Evolutionary conservation across 2,329 filamentous ascomycete genomes (phyloP).

Genomic region (Seiridium cupressi): DNA sequence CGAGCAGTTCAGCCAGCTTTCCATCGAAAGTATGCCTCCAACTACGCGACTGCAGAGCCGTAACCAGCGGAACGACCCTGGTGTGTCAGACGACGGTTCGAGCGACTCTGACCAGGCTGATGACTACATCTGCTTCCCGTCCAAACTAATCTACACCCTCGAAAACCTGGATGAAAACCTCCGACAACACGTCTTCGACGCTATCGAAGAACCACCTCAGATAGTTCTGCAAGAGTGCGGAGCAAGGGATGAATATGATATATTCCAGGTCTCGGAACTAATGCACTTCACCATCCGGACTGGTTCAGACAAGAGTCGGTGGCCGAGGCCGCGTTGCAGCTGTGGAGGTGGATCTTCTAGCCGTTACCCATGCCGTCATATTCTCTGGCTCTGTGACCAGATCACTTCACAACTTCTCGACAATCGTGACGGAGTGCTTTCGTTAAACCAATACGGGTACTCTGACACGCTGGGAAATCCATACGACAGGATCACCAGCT

Average conservation of each 20-base stretch:
- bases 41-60: constrained; percentile 29
- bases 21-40: constrained; percentile 37
- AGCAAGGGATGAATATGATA: constrained; percentile 39
- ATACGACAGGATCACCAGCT: constrained; percentile 46
- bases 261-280: constrained; percentile 55
- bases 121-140: constrained; percentile 30
- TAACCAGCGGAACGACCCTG: constrained; percentile 19
- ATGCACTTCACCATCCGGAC: constrained; percentile 52
- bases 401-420: constrained; percentile 47
- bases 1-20: constrained; percentile 37
- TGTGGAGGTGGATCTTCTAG: constrained; percentile 30
- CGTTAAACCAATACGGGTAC: constrained; percentile 40
- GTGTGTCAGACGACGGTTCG: constrained; percentile 18
- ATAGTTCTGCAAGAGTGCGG: constrained; percentile 51
- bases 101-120: constrained; percentile 29
- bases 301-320: constrained; percentile 36
- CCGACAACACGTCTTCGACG: constrained; percentile 38
- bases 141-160: constrained; percentile 33
- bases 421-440: constrained; percentile 36
- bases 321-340: constrained; percentile 43
- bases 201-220: constrained; percentile 46
- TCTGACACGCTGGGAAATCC: constrained; percentile 46
- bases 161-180: constrained; percentile 29
- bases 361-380: constrained; percentile 45
- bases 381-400: constrained; percentile 55